phyloP scores from a whole-genome alignment of 192 early-diverging fungal species.

The Backusella mclennaniae region DNA sequence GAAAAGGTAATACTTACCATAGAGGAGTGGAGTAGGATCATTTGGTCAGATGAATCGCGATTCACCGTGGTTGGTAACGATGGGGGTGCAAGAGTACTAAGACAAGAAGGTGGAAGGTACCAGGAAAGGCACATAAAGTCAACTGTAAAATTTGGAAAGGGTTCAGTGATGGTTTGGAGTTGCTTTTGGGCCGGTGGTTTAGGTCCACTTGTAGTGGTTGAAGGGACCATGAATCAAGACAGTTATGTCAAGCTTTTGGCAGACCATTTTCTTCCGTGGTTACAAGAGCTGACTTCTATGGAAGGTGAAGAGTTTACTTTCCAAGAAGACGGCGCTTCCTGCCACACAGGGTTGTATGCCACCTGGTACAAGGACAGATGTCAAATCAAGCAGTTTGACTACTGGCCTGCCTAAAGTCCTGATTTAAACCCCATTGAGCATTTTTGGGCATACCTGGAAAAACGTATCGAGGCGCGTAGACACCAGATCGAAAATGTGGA shows the following conservation, averaged over 20 bases:
- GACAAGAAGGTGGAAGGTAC: no score
- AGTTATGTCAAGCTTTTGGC: background rate
- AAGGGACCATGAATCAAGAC: background rate
- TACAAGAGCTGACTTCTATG: background rate
- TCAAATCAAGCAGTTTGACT: background rate
- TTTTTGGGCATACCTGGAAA: no score
- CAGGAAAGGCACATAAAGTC: no score
- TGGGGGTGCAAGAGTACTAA: no score
- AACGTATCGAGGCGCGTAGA: no score
- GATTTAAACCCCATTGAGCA: background rate
- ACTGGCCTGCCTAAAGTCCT: background rate
- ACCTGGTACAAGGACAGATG: background rate
- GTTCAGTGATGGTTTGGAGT: background rate
- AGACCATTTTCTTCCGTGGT: background rate
- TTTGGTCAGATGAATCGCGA: no score
- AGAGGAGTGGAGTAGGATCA: no score
- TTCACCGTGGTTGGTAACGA: no score
- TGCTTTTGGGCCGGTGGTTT: background rate
- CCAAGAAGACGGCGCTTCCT: conserved; percentile 9
- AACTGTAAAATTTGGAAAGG: no score
- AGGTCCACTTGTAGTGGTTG: background rate
- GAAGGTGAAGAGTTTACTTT: background rate
- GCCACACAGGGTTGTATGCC: background rate
- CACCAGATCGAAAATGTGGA: no score
- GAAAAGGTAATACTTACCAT: no score